phyloP scores from a whole-genome alignment of 2,329 filamentous ascomycete genomes.

The Dothiorella sarmentorum region DNA sequence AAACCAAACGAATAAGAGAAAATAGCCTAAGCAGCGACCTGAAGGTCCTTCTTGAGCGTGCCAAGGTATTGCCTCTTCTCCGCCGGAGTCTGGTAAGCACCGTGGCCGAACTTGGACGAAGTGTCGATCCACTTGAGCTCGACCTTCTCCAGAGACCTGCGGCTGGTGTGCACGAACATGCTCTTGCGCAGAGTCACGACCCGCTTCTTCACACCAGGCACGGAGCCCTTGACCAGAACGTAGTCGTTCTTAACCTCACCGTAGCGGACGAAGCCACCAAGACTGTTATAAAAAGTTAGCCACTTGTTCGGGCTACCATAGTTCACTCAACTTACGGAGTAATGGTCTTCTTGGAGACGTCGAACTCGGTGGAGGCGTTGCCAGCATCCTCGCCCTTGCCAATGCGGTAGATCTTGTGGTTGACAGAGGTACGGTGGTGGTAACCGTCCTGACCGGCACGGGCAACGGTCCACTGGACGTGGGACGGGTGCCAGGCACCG shows the following conservation, averaged over 20 bases:
- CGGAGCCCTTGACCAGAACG: slow-evolving; percentile 93
- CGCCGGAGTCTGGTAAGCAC: slow-evolving; percentile 96
- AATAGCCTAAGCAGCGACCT: slow-evolving; percentile 46
- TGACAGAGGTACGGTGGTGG: slow-evolving; percentile 99
- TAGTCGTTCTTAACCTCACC: slow-evolving; percentile 99
- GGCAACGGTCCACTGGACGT: slow-evolving; percentile 99
- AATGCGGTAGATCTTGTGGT: slow-evolving; percentile 99
- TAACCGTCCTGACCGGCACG: slow-evolving; percentile 99
- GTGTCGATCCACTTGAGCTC: slow-evolving; percentile 99
- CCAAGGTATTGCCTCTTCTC: slow-evolving; percentile 98
- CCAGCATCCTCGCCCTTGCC: slow-evolving; percentile 87
- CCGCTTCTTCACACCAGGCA: slow-evolving; percentile 99
- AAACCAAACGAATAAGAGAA: slow-evolving; percentile 17
- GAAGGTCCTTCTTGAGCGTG: slow-evolving; percentile 97
- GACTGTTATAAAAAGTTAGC: too few relatives aligned
- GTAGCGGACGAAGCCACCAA: slow-evolving; percentile 99
- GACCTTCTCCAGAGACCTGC: slow-evolving; percentile 97
- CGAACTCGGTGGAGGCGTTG: slow-evolving; percentile 91
- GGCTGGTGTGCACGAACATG: slow-evolving; percentile 94
- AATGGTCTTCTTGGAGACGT: slow-evolving; percentile 99
- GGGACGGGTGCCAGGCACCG: slow-evolving; percentile 99
- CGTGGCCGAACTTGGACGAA: slow-evolving; percentile 99
- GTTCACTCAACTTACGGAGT: slow-evolving; percentile 75
- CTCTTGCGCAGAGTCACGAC: slow-evolving; percentile 98
- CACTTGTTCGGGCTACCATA: too few relatives aligned